Evolutionary conservation across 441 rosid genomes (phyloP).

Genomic region (Eruca vesicaria): DNA sequence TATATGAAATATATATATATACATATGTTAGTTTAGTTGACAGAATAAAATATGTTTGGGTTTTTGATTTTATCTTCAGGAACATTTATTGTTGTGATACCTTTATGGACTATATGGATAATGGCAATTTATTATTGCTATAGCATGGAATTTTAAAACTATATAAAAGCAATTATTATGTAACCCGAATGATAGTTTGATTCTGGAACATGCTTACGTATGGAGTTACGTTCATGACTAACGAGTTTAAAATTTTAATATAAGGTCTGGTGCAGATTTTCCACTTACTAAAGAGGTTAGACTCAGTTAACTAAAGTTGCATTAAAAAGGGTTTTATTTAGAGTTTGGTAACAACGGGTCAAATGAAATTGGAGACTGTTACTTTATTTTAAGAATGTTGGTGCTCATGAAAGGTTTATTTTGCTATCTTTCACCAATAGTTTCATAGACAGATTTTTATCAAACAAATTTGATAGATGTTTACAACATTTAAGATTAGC

Average conservation of each 20-base stretch:
- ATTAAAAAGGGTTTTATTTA: background rate
- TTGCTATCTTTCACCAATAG: background rate
- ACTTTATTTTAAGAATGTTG: background rate
- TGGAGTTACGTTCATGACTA: constrained; percentile 26
- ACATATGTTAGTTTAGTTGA: no score
- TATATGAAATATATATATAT: background rate
- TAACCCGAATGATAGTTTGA: background rate
- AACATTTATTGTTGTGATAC: constrained; percentile 17
- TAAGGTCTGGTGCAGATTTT: background rate
- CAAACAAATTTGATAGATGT: background rate
- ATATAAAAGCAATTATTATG: background rate
- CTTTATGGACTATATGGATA: constrained; percentile 10
- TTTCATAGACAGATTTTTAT: background rate
- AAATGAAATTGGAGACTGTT: constrained; percentile 1
- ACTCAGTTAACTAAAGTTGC: constrained; percentile 1
- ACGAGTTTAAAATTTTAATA: background rate
- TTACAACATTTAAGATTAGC: background rate
- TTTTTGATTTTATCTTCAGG: background rate
- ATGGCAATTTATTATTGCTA: constrained; percentile 5
- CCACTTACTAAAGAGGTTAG: constrained; percentile 13
- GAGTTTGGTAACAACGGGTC: background rate
- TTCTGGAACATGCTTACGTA: constrained; percentile 33
- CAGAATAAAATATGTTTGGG: background rate
- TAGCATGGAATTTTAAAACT: background rate
- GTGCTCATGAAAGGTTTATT: background rate